Evolutionary conservation across 768 basidiomycete species (phyloP), one percentile per base, ranked within the genome.

Genomic region (Dioszegia hungarica): DNA sequence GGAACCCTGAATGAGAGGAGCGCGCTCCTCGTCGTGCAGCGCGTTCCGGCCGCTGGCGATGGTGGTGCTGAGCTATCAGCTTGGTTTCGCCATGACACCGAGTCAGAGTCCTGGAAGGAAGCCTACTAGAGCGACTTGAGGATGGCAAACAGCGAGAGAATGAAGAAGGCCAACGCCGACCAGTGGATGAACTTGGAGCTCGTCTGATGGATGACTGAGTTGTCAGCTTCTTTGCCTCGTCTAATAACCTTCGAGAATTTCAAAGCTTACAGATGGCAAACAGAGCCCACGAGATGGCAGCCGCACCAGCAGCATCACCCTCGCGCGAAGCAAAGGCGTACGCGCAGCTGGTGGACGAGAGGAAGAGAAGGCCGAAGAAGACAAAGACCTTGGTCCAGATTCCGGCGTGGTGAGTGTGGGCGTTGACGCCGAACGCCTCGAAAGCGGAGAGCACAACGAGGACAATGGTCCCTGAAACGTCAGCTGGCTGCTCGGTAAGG

Each of bases 361-460:
- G 85, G 85, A 93, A 93, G 80, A 94, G 89, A 85, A 94, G 79
- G 39, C 83, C 88, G 27, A 97, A 84, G 84, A 95, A 92, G 57
- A 92, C 94, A 65, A 93, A 90, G 71, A 94, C 85, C 72, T 93
- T 92, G 72, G 90, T 93, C 86, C 89, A 91, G 56, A 91, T 78
- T 37, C 91, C 90, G 2, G 89, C 85, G 29, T 72, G 77, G 55
- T 87, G 79, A 57, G 72, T 75, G 57, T 80, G 70, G 0, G 88
- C 85, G 73, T 93, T 81, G 58, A 85, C 84, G 62, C 94, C 93
- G 59, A 68, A 77, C 29, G 78, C 76, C 54, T 75, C 72, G 56
- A 77, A 76, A 11, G 66, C 59, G 48, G 67, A 66, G 17, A 77
- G 54, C 43, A 77, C 66, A n/a, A 76, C 69, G 22, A 77, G 63